Evolutionary conservation across 768 basidiomycete genomes (phyloP), one percentile per base, ranked within the genome.

Genomic region (Naganishia vaughanmartiniae): DNA sequence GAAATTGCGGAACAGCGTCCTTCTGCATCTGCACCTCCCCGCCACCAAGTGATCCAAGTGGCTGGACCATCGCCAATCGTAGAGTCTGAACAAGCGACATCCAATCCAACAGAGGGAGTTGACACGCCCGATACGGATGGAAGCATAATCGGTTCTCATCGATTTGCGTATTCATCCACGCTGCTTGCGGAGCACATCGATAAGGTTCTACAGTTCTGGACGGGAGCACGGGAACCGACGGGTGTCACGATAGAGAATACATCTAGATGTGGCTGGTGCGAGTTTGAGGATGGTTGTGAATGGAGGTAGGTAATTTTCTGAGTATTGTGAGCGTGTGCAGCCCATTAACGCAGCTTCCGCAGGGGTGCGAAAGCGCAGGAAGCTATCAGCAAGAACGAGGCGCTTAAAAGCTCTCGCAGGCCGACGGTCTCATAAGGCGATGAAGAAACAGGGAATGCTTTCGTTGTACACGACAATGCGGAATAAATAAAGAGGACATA

Each of bases 281-380:
- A 92, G 80, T 93, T 91, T 76, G 81, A 82, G 36, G 81, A 84
- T 2, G 87, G 86, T 15, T 93, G 92, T 75, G 92, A 93, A 82
- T 93, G 91, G 91, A 84, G 90, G 68, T 69, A 28, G 21, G 65
- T 53, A 2, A 1, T 12, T 51, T n/a, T 51, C 48, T 26, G 48
- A 3, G 6, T 21, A 9, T 26, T 21, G 21, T 15, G 15, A 46
- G 4, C 21, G 4, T 17, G 3, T 6, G 14, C 6, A 21, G 45
- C n/a, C n/a, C 17, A 46, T 15, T 46, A 17, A 46, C 45, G 45
- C 14, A 42, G 15, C 14, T 36, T 45, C 46, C 24, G 1, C n/a
- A 63, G 60, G 30, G 60, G 42, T 12, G 60, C 60, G 12, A 63
- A 63, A 45, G 39, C 60, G 15, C 1, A 30, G 39, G 60, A 63